Percentiles rank a stretch among this genome's conserved stretches.
Evolutionary conservation across 306 rosid species (phyloP).

Genomic region (Cucumis cinereus): DNA sequence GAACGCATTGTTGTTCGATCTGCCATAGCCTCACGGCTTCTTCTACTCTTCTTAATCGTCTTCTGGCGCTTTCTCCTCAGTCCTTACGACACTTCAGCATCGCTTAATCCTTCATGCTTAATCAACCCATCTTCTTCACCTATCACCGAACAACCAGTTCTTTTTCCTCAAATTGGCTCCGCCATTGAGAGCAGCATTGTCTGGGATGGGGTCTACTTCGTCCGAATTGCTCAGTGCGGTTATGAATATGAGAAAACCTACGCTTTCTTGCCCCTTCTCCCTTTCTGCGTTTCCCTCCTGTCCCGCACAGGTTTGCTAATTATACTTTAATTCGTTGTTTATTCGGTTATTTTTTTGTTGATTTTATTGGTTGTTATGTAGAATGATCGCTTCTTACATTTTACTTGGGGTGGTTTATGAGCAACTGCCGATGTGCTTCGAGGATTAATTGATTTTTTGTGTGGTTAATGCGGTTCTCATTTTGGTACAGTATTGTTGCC

Average conservation of each 20-base stretch:
- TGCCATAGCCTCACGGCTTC: constrained; percentile 45
- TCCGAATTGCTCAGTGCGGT: constrained; percentile 68
- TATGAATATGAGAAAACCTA: constrained; percentile 86
- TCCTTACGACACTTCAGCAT: constrained; percentile 87
- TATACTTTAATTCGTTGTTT: background rate
- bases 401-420: background rate
- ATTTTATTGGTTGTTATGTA: background rate
- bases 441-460: too few species aligned
- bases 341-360: background rate
- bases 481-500: constrained; percentile 34
- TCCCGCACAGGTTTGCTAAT: constrained; percentile 30
- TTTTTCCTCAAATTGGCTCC: constrained; percentile 26
- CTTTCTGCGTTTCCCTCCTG: constrained; percentile 38
- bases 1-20: constrained; percentile 29
- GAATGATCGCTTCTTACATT: background rate
- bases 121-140: background rate
- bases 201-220: constrained; percentile 75
- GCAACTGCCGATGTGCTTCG: background rate
- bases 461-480: background rate
- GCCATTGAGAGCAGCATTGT: constrained; percentile 57
- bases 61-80: constrained; percentile 38
- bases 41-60: constrained; percentile 34
- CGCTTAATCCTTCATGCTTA: constrained; percentile 46
- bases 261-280: constrained; percentile 82
- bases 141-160: background rate